Percentiles rank a stretch among this genome's conserved stretches.
phyloP scores from a whole-genome alignment of 257 asterid species.

The Solanum chmielewskii region DNA sequence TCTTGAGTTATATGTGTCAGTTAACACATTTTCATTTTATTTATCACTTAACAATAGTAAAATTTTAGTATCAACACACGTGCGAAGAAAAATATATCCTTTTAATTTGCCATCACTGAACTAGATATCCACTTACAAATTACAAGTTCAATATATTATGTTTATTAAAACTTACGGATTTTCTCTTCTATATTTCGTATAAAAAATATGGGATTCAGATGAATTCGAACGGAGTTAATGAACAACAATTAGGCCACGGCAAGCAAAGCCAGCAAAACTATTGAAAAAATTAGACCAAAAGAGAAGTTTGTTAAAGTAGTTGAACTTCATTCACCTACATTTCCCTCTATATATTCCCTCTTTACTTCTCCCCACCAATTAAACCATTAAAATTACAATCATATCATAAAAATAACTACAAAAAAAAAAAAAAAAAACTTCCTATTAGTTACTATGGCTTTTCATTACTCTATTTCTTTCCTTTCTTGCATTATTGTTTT shows the following conservation, averaged over 20 bases:
- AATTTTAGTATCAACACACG: not conserved
- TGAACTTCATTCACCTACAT: slow-evolving; percentile 28
- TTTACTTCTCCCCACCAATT: not conserved
- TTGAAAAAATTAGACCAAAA: not conserved
- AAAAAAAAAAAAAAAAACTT: no score
- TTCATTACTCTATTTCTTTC: not conserved
- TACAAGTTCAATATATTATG: not conserved
- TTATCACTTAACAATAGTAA: not conserved
- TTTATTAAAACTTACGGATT: not conserved
- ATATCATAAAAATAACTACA: not conserved
- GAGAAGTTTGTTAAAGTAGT: slow-evolving; percentile 44
- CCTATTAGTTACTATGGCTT: slow-evolving; percentile 5
- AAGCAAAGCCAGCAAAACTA: not conserved
- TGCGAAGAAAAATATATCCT: not conserved
- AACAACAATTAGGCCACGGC: not conserved
- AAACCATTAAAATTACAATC: not conserved
- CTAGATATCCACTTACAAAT: not conserved
- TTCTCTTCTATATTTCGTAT: not conserved
- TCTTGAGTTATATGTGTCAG: not conserved
- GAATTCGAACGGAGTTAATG: not conserved
- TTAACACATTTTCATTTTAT: not conserved
- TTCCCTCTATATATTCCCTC: slow-evolving; percentile 18
- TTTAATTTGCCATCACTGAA: not conserved
- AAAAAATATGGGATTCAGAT: rapidly evolving
- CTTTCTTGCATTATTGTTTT: not conserved